Base-by-base conservation (phyloP, 106 monocot genomes). In the Dendrobium chrysotoxum region DNA sequence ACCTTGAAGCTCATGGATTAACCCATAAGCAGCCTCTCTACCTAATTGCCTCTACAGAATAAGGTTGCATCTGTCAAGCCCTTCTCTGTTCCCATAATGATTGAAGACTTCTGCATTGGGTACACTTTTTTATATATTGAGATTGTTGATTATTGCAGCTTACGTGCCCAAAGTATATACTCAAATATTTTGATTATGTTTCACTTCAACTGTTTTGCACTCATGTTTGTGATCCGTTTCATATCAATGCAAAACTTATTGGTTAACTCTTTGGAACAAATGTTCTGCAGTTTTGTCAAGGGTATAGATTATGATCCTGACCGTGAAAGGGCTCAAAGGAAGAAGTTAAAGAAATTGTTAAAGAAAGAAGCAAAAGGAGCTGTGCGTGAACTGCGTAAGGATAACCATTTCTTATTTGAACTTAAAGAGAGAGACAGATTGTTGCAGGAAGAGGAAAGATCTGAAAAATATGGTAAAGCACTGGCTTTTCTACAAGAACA, bases 241-340 rank as follows among this genome's bases (percentile, higher is more conserved):
- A 17, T 25, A 41, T 67, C 40, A 25, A 17, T 53, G 64, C 5
- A 30, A 9, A 61, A 4, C 20, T 31, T 50, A 71, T 17, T 77
- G 28, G 21, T 35, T 47, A 21, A 28, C 25, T 40, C 4, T 57
- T 77, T 81, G 26, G 0, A 26, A 53, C 50, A 57, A 66, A 26
- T 79, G 11, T 68, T 82, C 0, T 86, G 50, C 92, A 99, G 99
- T 71, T 99, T 86, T 91, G 91, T 91, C 1, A 99, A 95, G 78
- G 95, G 99, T 17, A 85, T 89, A 82, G 95, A 95, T 65, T 99
- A 99, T 86, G 99, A 99, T 84, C 99, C 95, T 4, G 99, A 99
- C 41, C 89, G 99, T 28, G 99, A 99, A 86, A 89, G 95, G 42
- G 93, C 84, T 1, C 87, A 93, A 76, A 89, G 86, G 86, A 99